Evolutionary conservation across 495 filamentous ascomycete species (phyloP).

Genomic region (Hypoxylon lienhwacheense): DNA sequence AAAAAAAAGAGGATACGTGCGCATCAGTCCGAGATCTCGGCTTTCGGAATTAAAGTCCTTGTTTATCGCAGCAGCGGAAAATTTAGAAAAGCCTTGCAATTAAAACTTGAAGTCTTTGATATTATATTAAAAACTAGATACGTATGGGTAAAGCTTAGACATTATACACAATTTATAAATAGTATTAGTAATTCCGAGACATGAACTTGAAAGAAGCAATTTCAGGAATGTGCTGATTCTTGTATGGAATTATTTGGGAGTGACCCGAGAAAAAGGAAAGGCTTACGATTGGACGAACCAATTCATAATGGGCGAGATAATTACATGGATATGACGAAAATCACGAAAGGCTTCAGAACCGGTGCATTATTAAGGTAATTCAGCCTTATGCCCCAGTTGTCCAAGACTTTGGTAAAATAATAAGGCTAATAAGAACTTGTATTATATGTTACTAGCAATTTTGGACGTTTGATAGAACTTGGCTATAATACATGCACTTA

Average conservation of each 20-base stretch:
- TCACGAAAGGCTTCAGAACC: conserved; percentile 17
- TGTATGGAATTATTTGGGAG: conserved; percentile 5
- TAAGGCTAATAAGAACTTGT: conserved; percentile 1
- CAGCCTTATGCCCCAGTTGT: conserved; percentile 36
- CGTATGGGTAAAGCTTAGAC: too few relatives aligned
- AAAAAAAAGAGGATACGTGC: too few relatives aligned
- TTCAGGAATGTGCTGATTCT: too few relatives aligned
- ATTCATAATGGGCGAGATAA: conserved; percentile 26
- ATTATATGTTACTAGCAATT: conserved; percentile 9
- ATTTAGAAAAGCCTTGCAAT: too few relatives aligned
- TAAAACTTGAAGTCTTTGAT: too few relatives aligned
- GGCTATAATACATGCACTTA: conserved; percentile 2
- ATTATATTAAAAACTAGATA: too few relatives aligned
- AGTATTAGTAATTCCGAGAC: too few relatives aligned
- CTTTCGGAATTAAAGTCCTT: too few relatives aligned
- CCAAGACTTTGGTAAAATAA: conserved; percentile 17
- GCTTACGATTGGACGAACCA: conserved; percentile 19
- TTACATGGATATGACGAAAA: conserved; percentile 27
- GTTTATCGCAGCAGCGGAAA: too few relatives aligned
- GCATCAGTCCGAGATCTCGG: too few relatives aligned
- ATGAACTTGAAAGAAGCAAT: too few relatives aligned
- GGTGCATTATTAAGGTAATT: conserved; percentile 10
- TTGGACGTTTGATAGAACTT: neutral
- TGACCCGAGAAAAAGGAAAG: conserved; percentile 28
- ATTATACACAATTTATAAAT: too few relatives aligned